Evolutionary conservation across 2,329 filamentous ascomycete species (phyloP).

Genomic region (Cladosporium sp.): DNA sequence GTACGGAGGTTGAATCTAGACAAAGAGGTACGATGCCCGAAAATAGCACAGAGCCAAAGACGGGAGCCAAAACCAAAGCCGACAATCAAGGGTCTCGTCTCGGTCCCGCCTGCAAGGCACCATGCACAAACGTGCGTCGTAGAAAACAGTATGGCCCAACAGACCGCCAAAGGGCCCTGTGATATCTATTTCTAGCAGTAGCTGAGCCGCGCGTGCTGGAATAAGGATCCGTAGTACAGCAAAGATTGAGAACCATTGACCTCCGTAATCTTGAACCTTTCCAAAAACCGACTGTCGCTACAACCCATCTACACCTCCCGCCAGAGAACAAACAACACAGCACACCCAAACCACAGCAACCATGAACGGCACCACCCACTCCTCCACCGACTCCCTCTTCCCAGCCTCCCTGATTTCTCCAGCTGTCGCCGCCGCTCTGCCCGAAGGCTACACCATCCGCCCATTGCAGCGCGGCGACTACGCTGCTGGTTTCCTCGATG

Average conservation of each 20-base stretch:
- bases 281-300: background rate
- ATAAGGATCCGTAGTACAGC: background rate
- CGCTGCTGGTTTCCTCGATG: constrained; percentile 81
- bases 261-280: background rate
- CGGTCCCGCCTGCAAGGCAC: background rate
- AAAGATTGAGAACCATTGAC: background rate
- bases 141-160: constrained; percentile 7
- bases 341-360: constrained; percentile 3
- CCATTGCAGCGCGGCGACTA: constrained; percentile 78
- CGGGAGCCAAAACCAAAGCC: background rate
- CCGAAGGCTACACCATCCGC: constrained; percentile 78
- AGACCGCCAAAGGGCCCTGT: no score
- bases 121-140: constrained; percentile 18
- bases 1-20: no score
- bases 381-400: constrained; percentile 60
- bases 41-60: constrained; percentile 1
- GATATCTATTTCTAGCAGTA: background rate
- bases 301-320: background rate
- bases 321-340: background rate
- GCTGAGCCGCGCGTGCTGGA: background rate
- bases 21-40: no score
- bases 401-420: constrained; percentile 74
- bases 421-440: constrained; percentile 69
- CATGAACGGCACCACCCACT: constrained; percentile 16
- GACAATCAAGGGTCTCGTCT: constrained; percentile 7